These are phyloP conservation scores for Deinandra increscens DNA, from an alignment of 129 eudicot genomes.

Conservation along the genomic window DNA sequence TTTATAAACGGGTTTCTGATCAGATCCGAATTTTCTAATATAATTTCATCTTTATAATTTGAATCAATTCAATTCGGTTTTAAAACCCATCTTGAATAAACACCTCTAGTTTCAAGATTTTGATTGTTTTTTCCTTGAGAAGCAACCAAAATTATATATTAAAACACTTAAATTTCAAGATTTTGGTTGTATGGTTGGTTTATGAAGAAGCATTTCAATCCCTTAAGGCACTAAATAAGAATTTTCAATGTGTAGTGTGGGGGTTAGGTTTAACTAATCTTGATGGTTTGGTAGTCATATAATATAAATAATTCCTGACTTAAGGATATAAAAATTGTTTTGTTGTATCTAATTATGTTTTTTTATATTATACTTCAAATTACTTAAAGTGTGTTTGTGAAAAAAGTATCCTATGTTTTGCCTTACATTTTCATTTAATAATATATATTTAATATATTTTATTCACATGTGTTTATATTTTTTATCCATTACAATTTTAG, in stretches of 20 bases:
- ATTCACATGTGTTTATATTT: neutral
- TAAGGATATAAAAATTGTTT: neutral
- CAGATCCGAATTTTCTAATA: no score
- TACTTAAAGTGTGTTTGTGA: neutral
- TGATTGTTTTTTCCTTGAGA: no score
- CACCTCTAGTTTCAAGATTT: no score
- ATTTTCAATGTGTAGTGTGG: neutral
- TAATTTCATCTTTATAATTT: no score
- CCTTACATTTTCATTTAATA: neutral
- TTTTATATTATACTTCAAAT: neutral
- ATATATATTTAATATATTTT: neutral
- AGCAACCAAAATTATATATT: no score
- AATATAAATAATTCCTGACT: neutral
- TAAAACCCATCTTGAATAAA: no score
- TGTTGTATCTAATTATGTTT: neutral
- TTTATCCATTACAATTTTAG: neutral
- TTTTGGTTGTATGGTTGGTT: neutral
- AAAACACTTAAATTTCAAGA: neutral
- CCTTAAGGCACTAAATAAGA: neutral
- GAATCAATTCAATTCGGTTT: no score
- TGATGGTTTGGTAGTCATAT: constrained; percentile 19
- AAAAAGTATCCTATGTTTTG: neutral
- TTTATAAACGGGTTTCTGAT: no score
- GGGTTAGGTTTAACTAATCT: constrained; percentile 31
- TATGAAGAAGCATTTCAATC: neutral